Conservation (phyloP, 2,329 filamentous ascomycete species). For the Cercospora sesami region DNA sequence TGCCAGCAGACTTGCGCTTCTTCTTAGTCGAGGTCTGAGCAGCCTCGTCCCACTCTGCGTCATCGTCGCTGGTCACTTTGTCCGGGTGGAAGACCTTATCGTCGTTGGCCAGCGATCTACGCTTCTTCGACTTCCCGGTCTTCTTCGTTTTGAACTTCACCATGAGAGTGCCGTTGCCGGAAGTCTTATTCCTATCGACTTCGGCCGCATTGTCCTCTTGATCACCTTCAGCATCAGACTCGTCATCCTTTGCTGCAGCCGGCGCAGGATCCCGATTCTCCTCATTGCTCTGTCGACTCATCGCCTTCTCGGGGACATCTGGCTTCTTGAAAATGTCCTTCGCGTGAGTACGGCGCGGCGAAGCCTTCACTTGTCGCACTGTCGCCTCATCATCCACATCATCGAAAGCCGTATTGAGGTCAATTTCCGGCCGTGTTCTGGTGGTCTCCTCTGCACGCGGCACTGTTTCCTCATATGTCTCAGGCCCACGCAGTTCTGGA, state of each 20-base stretch:
- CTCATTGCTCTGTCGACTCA: slow-evolving; percentile 9
- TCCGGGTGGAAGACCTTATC: slow-evolving; percentile 11
- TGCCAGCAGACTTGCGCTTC: slow-evolving; percentile 36
- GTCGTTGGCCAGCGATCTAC: slow-evolving; percentile 19
- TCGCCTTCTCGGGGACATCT: slow-evolving; percentile 15
- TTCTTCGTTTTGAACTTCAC: slow-evolving; percentile 35
- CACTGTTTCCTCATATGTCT: slow-evolving; percentile 12
- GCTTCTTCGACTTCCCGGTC: slow-evolving; percentile 21
- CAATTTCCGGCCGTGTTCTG: slow-evolving; percentile 18
- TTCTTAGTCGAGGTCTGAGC: slow-evolving; percentile 32
- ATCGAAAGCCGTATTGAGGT: slow-evolving; percentile 29
- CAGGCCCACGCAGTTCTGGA: slow-evolving; percentile 28
- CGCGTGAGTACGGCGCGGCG: slow-evolving; percentile 28
- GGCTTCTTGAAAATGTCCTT: slow-evolving; percentile 30
- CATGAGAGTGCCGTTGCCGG: slow-evolving; percentile 3
- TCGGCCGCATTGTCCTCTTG: neutral
- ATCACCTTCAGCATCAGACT: neutral
- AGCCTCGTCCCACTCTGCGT: slow-evolving; percentile 32
- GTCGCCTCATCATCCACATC: slow-evolving; percentile 28
- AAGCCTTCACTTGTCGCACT: slow-evolving; percentile 23
- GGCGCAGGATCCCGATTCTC: neutral
- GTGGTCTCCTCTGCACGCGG: slow-evolving; percentile 17
- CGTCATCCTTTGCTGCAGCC: neutral
- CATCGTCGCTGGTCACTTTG: slow-evolving; percentile 22
- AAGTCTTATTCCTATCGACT: neutral